Base-by-base conservation (phyloP, 2,329 filamentous ascomycete species). In the Alternaria metachromatica region DNA sequence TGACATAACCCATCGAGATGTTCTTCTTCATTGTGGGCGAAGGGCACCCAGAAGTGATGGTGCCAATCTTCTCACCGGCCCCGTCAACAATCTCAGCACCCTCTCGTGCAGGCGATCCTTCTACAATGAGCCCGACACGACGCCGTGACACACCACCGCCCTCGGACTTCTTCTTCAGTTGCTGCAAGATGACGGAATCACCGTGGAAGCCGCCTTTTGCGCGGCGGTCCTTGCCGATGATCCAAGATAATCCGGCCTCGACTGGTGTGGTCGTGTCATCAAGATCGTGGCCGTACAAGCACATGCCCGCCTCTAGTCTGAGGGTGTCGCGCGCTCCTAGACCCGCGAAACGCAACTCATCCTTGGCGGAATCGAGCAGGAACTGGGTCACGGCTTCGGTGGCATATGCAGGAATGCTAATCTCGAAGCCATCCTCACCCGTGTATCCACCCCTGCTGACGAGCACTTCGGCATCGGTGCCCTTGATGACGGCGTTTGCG, bases 251-350 rank as follows among this genome's bases (percentile, higher is more conserved):
- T 2, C 84, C 85, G 2, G 87, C 90, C 76, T 89, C 87, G 5
- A 91, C 88, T 1, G 90, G 90, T 2, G 90, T 92, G 11, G 87
- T 91, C 0, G 84, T 84, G 62, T 97, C 95, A 78, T 96, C 90
- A 41, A 99, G 87, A 80, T 99, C 96, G 82, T 98, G 93, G n/a
- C 96, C 96, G 82, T 99, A 99, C n/a, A 99, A 87, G 81, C 96
- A 99, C 95, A 99, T 97, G 65, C 96, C 96, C 0, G 96, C 96
- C 83, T 99, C 96, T 28, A 99, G 89, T 50, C 96, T 90, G 63
- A 99, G 88, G 65, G 92, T 96, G 81, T 99, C 96, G 68, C 96
- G 89, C 3, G 96, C 93, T 10, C 94, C 96, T 0, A 99, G 87
- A 4, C 96, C 96, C 2, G 95, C 94, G 49, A 97, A 87, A 75